Evolutionary conservation across 164 flowering plant species (phyloP), one percentile per base, ranked within the genome.

Genomic region (Piper betle): DNA sequence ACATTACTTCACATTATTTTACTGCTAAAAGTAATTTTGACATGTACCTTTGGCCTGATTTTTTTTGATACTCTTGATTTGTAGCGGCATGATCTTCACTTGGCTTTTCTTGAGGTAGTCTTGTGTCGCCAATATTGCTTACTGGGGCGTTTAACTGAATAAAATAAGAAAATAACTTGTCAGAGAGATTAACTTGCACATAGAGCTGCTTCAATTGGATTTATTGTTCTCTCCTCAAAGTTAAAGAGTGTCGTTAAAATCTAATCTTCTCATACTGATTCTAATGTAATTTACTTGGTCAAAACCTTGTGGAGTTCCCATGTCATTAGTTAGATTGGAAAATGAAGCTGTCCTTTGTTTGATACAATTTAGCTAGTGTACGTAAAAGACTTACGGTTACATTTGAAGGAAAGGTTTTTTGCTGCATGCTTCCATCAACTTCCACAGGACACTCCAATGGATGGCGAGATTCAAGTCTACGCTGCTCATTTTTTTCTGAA

Each of bases 381-480:
- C 25, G 38, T 42, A 40, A 60, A 52, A 50, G 64, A 59, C 90
- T 77, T 84, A 84, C 90, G 42, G 25, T 75, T 57, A 72, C 68
- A 58, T 60, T 64, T 61, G 71, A 33, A 59, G 64, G 38, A 41
- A 18, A 66, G 37, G 39, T 59, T 53, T 64, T 69, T 46, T 63
- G 58, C 43, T 57, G 74, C 62, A 33, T 59, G 69, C 64, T 60
- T 62, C 61, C n/a, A 74, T 73, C 73, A 60, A 68, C 68, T 43
- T 57, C 66, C 0, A 4, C 18, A n/a, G 68, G 48, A 59, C 52
- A 54, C 60, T 53, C 25, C n/a, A 58, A 54, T 39, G 17, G 39
- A 38, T 12, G 12, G 13, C 39, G 8, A 2, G 25, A 39, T 16
- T 9, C 15, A 55, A 17, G 33, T 55, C 33, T 38, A 12, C 16